Conservation (phyloP, 2,329 filamentous ascomycete genomes). For the Fusarium staphyleae region DNA sequence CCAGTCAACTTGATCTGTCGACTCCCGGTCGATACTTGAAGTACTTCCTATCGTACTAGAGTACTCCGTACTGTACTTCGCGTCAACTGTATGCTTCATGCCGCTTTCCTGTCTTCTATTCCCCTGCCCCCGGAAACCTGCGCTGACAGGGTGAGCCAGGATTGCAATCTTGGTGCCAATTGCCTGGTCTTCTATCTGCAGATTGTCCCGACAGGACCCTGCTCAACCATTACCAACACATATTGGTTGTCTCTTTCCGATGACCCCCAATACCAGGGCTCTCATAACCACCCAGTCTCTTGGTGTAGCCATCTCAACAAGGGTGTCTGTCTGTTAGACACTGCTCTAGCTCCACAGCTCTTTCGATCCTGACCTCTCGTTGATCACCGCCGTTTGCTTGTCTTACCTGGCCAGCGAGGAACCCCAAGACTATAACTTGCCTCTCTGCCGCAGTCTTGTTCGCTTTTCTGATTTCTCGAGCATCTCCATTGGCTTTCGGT, state of each 20-base stretch:
- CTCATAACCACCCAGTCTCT: conserved; percentile 24
- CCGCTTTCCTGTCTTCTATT: conserved; percentile 2
- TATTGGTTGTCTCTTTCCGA: neutral
- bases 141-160: conserved; percentile 33
- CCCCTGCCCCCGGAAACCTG: conserved; percentile 31
- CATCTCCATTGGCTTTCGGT: conserved; percentile 16
- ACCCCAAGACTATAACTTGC: conserved; percentile 35
- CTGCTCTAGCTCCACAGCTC: conserved; percentile 36
- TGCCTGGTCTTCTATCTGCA: conserved; percentile 24
- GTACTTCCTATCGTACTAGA: conserved; percentile 1
- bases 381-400: conserved; percentile 40
- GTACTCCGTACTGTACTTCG: conserved; percentile 6
- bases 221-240: conserved; percentile 18
- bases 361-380: conserved; percentile 37
- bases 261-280: conserved; percentile 12
- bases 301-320: conserved; percentile 31
- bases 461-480: conserved; percentile 12
- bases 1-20: conserved; percentile 7
- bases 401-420: conserved; percentile 36
- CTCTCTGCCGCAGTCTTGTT: conserved; percentile 17
- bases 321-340: conserved; percentile 25
- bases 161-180: conserved; percentile 30
- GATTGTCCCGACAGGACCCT: conserved; percentile 11
- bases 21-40: conserved; percentile 18
- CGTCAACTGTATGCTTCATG: conserved; percentile 15